Evolutionary conservation across 2,329 filamentous ascomycete species (phyloP), one percentile per base, ranked within the genome.

Genomic region (Parastagonospora avenae): DNA sequence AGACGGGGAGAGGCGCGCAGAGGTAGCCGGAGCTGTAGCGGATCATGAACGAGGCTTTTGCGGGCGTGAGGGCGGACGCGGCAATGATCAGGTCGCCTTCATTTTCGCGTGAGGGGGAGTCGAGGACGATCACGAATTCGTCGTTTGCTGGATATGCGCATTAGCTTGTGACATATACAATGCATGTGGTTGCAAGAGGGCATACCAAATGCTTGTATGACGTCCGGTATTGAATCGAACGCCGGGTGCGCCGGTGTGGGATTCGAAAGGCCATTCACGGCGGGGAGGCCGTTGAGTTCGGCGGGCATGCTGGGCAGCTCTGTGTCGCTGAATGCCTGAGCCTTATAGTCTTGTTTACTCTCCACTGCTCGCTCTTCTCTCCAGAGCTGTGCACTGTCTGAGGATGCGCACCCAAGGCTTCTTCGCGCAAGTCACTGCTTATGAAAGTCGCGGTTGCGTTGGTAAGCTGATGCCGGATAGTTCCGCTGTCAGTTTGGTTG

Each of bases 31-130:
- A 85, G 38, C 90, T 89, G 80, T 96, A 86, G 67, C 92, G 91
- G 74, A 99, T 85, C 83, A 99, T 88, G 80, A 97, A 99, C 66
- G 92, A 91, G 87, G 96, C 95, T 77, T 97, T 93, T 60, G 90
- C 84, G 19, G 92, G 82, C 8, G 93, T 96, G 59, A 97, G 79
- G 67, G 89, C 83, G 62, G 91, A 80, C 56, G 92, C 93, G 61
- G 94, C 91, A 70, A 97, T 95, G 76, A 97, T 97, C 42, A 99
- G 85, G 78, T 99, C 94, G 75, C 92, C 94, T 82, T 99, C 94
- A 75, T 99, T 99, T 76, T 99, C 94, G 75, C 94, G 92, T 56
- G 87, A 85, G 59, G 91, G 86, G 63, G 91, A 90, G 80, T 99
- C 94, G 68, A 99, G 90, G 32, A 97, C 93, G 55, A 99, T 86